Base-by-base conservation (phyloP, 2,329 filamentous ascomycete species). In the Fonsecaea pedrosoi region DNA sequence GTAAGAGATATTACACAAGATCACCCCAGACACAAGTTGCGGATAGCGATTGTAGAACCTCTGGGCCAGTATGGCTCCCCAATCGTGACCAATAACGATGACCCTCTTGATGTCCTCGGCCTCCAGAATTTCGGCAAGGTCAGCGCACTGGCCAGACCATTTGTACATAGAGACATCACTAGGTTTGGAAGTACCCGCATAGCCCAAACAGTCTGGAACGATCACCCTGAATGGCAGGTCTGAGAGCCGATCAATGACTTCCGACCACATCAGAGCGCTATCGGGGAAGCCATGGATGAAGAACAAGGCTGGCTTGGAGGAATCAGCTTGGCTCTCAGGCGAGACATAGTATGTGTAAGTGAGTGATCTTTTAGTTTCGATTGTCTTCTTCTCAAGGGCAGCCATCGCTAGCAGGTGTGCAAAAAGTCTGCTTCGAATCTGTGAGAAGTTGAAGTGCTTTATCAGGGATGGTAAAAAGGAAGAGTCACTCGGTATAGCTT, bases 221-320 rank as follows among this genome's bases (percentile, higher is more conserved):
- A 82, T 70, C 54, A 81, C 75, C 37, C 78, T 77, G 71, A 82
- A 77, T 59, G 78, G 76, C 3, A 77, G 74, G 6, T 77, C 69
- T n/a, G 79, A 75, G 8, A 84, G 75, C 30, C 78, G 69, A 38
- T 76, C 76, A 18, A 82, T 74, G 18, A 83, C 72, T 35, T 78
- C 75, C 10, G 76, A 72, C 82, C 82, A 86, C 32, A 84, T 74
- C 1, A 75, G 74, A 0, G 82, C 80, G 45, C 77, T 74, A 68
- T 84, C 82, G 4, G 84, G 84, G 71, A 80, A 86, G 65, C 84
- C 84, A 74, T 86, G 84, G 18, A 81, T 73, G 30, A 84, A 76
- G 12, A 83, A 66, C 48, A 82, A 72, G 1, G 78, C 77, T 2
- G 76, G 74, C 64, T 74, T 71, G 65, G 72, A 68, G 50, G 54